phyloP scores from a whole-genome alignment of 352 stramenopile species.

The Pythium aquatile region DNA sequence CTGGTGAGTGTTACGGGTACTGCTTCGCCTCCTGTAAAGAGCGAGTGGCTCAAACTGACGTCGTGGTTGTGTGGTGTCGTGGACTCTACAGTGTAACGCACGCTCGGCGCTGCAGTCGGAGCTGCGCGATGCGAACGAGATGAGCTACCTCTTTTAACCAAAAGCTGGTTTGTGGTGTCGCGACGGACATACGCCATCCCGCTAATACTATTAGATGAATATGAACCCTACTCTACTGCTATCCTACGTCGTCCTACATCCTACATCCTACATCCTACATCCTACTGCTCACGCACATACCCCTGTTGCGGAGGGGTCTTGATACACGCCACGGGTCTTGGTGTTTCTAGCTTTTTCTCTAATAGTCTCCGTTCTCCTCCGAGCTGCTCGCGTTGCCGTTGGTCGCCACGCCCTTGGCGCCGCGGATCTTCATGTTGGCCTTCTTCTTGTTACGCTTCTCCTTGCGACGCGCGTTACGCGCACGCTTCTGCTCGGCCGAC shows the following conservation, averaged over 20 bases:
- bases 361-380: constrained; percentile 27
- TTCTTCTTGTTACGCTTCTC: constrained; percentile 81
- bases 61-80: constrained; percentile 5
- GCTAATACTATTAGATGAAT: constrained; percentile 4
- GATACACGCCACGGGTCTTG: not conserved
- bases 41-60: not conserved
- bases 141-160: constrained; percentile 45
- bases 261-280: constrained; percentile 2
- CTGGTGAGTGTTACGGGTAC: constrained; percentile 32
- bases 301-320: not conserved
- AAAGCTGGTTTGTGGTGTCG: not conserved
- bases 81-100: constrained; percentile 47
- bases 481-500: constrained; percentile 59
- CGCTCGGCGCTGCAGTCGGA: constrained; percentile 53
- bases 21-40: not conserved
- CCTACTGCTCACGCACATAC: constrained; percentile 1
- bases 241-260: not conserved
- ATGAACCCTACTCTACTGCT: constrained; percentile 7
- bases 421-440: constrained; percentile 44
- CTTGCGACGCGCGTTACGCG: constrained; percentile 71
- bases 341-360: not conserved
- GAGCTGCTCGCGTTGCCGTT: constrained; percentile 28
- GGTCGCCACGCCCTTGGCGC: constrained; percentile 17
- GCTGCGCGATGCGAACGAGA: constrained; percentile 54
- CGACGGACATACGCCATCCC: not conserved